phyloP scores from a whole-genome alignment of 768 basidiomycete genomes.

The Cystobasidium onofrii region DNA sequence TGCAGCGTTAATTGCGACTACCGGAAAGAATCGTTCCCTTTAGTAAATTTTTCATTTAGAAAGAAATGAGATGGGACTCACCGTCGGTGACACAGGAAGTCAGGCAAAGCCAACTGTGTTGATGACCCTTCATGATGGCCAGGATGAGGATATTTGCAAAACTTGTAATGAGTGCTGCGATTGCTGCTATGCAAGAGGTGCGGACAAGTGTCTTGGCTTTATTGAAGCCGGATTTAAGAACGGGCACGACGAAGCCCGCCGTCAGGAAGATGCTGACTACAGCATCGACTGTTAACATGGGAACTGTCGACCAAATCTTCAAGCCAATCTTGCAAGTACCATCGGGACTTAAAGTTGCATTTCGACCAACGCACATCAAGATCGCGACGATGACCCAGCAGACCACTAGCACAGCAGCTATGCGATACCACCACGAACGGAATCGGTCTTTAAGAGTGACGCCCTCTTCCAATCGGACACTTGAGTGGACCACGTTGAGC shows the following conservation, averaged over 20 bases:
- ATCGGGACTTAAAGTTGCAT: constrained; percentile 8
- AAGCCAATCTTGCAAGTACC: constrained; percentile 38
- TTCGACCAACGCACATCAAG: constrained; percentile 12
- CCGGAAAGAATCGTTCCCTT: too few species aligned
- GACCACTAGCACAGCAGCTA: background rate
- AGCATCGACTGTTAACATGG: constrained; percentile 30
- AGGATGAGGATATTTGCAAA: constrained; percentile 21
- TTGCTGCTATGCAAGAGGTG: constrained; percentile 47
- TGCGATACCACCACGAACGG: constrained; percentile 35
- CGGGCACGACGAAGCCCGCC: constrained; percentile 31
- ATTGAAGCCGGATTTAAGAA: constrained; percentile 22
- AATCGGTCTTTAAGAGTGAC: background rate
- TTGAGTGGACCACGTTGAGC: constrained; percentile 31
- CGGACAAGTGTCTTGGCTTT: constrained; percentile 31
- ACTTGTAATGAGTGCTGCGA: constrained; percentile 50
- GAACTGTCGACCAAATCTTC: constrained; percentile 24
- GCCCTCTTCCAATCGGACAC: background rate
- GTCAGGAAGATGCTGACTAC: constrained; percentile 38
- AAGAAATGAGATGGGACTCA: background rate
- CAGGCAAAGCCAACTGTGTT: constrained; percentile 23
- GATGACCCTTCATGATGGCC: constrained; percentile 25
- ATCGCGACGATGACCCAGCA: constrained; percentile 15
- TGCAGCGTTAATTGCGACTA: constrained; percentile 17
- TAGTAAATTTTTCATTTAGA: too few species aligned
- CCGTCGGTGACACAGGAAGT: constrained; percentile 25